phyloP scores from a whole-genome alignment of 2,329 filamentous ascomycete genomes.

The Berkeleyomyces basicola region DNA sequence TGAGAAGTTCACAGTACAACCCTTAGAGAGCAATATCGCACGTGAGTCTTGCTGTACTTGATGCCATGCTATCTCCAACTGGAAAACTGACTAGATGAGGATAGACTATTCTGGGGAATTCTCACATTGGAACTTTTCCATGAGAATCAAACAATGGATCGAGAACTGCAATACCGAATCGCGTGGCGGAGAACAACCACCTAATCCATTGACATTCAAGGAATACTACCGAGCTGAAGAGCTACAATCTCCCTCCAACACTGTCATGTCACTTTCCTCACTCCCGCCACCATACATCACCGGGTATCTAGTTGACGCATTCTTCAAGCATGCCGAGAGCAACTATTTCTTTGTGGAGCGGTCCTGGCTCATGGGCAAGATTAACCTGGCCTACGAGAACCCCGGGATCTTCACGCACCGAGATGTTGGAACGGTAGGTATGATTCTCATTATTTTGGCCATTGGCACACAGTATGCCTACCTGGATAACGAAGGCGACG shows the following conservation, averaged over 20 bases:
- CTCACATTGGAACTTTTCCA: slow-evolving; percentile 37
- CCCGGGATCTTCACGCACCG: slow-evolving; percentile 23
- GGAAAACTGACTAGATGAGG: not conserved
- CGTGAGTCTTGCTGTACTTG: slow-evolving; percentile 20
- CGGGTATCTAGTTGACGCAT: slow-evolving; percentile 29
- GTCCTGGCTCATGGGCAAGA: slow-evolving; percentile 25
- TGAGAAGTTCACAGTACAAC: slow-evolving; percentile 26
- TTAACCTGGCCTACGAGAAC: slow-evolving; percentile 27
- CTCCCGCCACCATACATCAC: slow-evolving; percentile 31
- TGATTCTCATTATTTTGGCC: slow-evolving; percentile 30
- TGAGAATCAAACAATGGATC: slow-evolving; percentile 34
- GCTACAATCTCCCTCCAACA: slow-evolving; percentile 25
- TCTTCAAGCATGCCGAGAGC: slow-evolving; percentile 31
- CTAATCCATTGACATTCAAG: slow-evolving; percentile 19
- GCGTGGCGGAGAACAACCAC: slow-evolving; percentile 5
- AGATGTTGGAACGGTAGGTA: slow-evolving; percentile 27
- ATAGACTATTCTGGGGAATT: slow-evolving; percentile 35
- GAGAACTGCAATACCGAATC: slow-evolving; percentile 20
- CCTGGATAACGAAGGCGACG: slow-evolving; percentile 20
- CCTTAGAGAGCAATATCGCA: slow-evolving; percentile 25
- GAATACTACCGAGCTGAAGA: slow-evolving; percentile 31
- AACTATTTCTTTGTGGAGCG: slow-evolving; percentile 33
- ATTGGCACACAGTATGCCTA: slow-evolving; percentile 36
- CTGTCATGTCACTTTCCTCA: slow-evolving; percentile 24
- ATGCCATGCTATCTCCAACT: not conserved